Conservation (phyloP, 768 basidiomycete genomes). For the Russula sp. region DNA sequence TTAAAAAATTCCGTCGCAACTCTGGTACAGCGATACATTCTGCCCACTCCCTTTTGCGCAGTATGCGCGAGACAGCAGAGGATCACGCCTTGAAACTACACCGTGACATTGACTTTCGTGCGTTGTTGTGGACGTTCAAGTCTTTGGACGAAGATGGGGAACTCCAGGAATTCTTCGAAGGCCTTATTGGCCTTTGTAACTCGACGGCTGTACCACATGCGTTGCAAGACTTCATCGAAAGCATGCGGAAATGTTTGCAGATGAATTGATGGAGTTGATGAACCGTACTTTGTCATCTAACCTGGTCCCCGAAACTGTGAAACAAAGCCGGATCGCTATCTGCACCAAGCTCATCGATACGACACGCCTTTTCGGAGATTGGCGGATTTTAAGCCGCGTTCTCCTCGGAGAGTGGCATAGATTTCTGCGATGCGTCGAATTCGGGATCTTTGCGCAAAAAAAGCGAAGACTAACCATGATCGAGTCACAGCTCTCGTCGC, state of each 20-base stretch:
- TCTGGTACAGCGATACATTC: no score
- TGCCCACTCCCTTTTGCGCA: neutral
- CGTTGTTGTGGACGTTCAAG: conserved; percentile 8
- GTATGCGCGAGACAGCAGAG: neutral
- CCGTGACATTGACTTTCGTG: neutral
- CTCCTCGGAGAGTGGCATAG: neutral
- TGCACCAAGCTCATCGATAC: neutral
- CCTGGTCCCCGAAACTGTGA: neutral
- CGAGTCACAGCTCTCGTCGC: neutral
- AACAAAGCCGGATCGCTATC: conserved; percentile 4
- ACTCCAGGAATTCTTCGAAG: conserved; percentile 15
- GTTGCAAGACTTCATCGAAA: neutral
- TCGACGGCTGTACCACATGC: neutral
- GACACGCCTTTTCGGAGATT: neutral
- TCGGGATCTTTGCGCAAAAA: neutral
- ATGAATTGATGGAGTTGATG: neutral
- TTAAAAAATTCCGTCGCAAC: no score
- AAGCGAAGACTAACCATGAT: neutral
- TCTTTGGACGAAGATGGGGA: conserved; percentile 7
- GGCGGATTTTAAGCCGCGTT: neutral
- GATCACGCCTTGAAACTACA: neutral
- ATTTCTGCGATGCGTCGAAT: neutral
- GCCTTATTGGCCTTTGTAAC: conserved; percentile 1
- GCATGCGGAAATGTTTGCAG: neutral
- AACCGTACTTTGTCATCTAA: conserved; percentile 10